phyloP scores from a whole-genome alignment of 2,329 filamentous ascomycete species.

The Botrytis sinoallii region DNA sequence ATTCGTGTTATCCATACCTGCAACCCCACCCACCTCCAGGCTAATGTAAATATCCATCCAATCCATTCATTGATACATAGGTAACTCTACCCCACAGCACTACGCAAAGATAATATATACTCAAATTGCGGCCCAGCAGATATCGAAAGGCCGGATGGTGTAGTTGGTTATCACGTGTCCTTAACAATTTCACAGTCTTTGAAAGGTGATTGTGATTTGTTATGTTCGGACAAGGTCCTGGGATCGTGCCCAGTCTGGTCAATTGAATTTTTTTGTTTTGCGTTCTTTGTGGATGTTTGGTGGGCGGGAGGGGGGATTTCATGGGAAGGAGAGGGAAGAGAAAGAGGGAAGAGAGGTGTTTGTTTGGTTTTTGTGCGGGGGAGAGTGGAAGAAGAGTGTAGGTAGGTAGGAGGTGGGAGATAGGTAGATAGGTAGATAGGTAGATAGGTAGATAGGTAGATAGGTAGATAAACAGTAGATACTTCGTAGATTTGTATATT shows the following conservation, averaged over 20 bases:
- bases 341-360: too few relatives aligned
- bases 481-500: too few relatives aligned
- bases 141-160: neutral
- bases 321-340: too few relatives aligned
- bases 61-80: neutral
- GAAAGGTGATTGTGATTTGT: neutral
- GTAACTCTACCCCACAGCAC: too few relatives aligned
- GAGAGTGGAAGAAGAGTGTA: too few relatives aligned
- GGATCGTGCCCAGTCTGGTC: conserved; percentile 14
- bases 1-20: neutral
- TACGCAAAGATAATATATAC: accelerated
- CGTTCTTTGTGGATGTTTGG: neutral
- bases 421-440: too few relatives aligned
- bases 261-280: accelerated
- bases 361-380: too few relatives aligned
- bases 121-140: accelerated
- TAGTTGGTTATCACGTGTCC: conserved; percentile 17
- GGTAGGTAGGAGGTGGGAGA: too few relatives aligned
- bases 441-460: too few relatives aligned
- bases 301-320: too few relatives aligned
- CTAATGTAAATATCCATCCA: too few relatives aligned
- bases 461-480: too few relatives aligned
- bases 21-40: neutral
- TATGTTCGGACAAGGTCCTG: conserved; percentile 5
- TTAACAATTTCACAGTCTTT: neutral